Evolutionary conservation across 2,329 filamentous ascomycete species (phyloP), one percentile per base, ranked within the genome.

Genomic region (Rhytidhysteron rufulum): DNA sequence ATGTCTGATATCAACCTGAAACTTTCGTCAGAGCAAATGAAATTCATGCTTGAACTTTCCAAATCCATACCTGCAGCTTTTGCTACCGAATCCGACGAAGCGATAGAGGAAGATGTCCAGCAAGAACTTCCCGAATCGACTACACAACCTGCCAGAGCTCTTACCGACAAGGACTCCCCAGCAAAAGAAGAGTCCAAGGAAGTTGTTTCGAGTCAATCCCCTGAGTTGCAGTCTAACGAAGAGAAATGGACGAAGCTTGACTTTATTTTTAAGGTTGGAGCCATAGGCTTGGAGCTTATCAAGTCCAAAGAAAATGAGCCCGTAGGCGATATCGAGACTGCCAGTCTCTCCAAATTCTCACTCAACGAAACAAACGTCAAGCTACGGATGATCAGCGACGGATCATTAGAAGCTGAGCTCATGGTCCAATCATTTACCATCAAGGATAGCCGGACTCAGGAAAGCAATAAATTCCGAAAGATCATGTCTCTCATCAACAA

Each of bases 401-500:
- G 85, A 5, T 90, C 90, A 0, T 68, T 98, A 30, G 93, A 98
- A 62, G 89, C 90, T 2, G 94, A 99, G 60, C 78, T 98, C 5
- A 76, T 95, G 25, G 89, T 98, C 13, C 85, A 93, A 44, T 93
- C 91, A 0, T 96, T 98, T 63, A 95, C 89, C 0, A 95, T 97
- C 49, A 80, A 87, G 41, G 93, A 99, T 62, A 96, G 86, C 48
- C 83, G 94, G n/a, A 83, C 82, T 4, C 79, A 81, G 39, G 90
- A 95, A 54, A 86, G 85, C 4, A 98, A 96, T 71, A 96, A 95
- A 60, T 99, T 94, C 75, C 82, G 89, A 37, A 94, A 91, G 63
- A 96, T 98, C 68, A 97, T 98, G 93, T 90, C 90, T 2, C 83
- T 95, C 40, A 89, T 90, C 57, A 97, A 96, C 65, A 91, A 89